Percentiles rank a stretch among this genome's conserved stretches.
phyloP scores from a whole-genome alignment of 805 yeast species.

The Lipomyces sp. region DNA sequence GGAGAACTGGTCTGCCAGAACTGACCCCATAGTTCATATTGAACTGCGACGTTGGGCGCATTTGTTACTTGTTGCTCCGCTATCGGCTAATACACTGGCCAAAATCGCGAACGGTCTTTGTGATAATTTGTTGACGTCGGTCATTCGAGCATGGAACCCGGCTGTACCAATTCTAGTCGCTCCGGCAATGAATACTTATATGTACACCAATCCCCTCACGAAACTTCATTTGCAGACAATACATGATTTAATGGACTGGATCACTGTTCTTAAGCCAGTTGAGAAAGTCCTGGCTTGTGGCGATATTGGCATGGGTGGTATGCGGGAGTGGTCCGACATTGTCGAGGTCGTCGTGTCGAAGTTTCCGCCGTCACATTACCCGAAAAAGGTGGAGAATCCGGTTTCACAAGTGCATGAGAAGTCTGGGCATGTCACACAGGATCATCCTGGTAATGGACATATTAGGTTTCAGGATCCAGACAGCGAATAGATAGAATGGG shows the following conservation, averaged over 20 bases:
- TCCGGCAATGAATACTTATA: slow-evolving; percentile 93
- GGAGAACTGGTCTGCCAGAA: slow-evolving; percentile 77
- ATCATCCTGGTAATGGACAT: not conserved
- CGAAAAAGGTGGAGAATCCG: slow-evolving; percentile 7
- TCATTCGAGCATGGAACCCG: slow-evolving; percentile 94
- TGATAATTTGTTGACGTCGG: slow-evolving; percentile 88
- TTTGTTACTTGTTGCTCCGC: slow-evolving; percentile 87
- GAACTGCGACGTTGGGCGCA: slow-evolving; percentile 98
- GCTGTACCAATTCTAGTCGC: slow-evolving; percentile 86
- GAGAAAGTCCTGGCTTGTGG: slow-evolving; percentile 95
- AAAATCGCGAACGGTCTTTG: slow-evolving; percentile 90
- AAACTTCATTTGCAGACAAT: slow-evolving; percentile 77
- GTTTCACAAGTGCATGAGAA: not conserved
- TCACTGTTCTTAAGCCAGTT: slow-evolving; percentile 89
- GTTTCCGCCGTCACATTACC: slow-evolving; percentile 44
- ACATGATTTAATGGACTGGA: slow-evolving; percentile 92
- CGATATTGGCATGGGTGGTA: slow-evolving; percentile 99
- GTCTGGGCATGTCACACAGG: slow-evolving; percentile 3
- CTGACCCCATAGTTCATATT: slow-evolving; percentile 92
- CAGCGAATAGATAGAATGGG: slow-evolving; percentile 1
- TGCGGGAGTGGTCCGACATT: slow-evolving; percentile 97
- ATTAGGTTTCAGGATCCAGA: not conserved
- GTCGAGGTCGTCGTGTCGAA: slow-evolving; percentile 81
- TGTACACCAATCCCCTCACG: slow-evolving; percentile 87
- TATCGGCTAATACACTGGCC: slow-evolving; percentile 89